These are phyloP conservation scores for Ampelomyces quisqualis DNA, from an alignment of 2,329 filamentous ascomycete genomes.

Conservation along the genomic window DNA sequence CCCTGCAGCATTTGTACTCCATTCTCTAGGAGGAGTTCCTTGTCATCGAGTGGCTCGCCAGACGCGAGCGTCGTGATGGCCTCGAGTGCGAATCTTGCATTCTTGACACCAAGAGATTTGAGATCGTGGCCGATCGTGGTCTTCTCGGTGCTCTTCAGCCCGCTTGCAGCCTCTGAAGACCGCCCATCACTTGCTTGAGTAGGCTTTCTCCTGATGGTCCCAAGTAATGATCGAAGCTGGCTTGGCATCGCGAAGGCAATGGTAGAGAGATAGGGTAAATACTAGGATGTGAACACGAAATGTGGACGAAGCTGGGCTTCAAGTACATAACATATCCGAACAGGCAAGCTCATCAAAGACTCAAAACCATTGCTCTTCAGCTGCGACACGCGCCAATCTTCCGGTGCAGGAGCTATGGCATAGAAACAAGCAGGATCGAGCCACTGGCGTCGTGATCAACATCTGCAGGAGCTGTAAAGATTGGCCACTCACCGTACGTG, in stretches of 20 bases:
- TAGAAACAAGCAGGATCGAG: slow-evolving; percentile 3
- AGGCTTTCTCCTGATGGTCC: slow-evolving; percentile 51
- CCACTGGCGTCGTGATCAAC: slow-evolving; percentile 6
- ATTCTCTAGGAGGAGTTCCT: slow-evolving; percentile 47
- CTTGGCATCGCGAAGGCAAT: slow-evolving; percentile 23
- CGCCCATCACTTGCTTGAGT: slow-evolving; percentile 52
- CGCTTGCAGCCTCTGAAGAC: slow-evolving; percentile 34
- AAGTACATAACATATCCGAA: slow-evolving; percentile 3
- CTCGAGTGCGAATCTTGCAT: slow-evolving; percentile 50
- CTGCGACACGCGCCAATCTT: slow-evolving; percentile 8
- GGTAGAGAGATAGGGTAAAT: neutral
- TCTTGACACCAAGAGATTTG: slow-evolving; percentile 55
- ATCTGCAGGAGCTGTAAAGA: slow-evolving; percentile 11
- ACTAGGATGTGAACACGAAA: neutral
- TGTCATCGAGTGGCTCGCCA: slow-evolving; percentile 66
- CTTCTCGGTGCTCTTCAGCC: slow-evolving; percentile 24
- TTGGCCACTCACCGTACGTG: no score
- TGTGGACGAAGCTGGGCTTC: neutral
- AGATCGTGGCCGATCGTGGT: slow-evolving; percentile 53
- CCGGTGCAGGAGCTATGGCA: slow-evolving; percentile 8
- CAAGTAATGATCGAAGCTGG: slow-evolving; percentile 48
- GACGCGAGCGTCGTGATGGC: slow-evolving; percentile 63
- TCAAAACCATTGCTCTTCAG: neutral
- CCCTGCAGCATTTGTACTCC: slow-evolving; percentile 56
- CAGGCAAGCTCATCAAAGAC: neutral